Conservation (phyloP, 805 yeast genomes). For the Pachysolen tannophilus region DNA sequence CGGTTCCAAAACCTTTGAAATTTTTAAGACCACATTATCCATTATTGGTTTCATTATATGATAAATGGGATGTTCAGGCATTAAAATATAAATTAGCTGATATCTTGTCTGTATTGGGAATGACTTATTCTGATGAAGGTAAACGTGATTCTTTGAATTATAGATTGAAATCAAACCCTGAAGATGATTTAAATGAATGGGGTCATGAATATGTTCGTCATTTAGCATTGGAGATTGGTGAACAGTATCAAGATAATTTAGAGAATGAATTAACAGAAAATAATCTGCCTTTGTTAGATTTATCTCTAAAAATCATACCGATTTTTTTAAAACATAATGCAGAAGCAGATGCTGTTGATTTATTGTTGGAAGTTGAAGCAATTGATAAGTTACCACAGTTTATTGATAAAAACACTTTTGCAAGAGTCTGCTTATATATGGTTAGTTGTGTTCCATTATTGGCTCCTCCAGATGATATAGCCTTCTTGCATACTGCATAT, state of each 20-base stretch:
- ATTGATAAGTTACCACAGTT: slow-evolving; percentile 76
- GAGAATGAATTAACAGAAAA: slow-evolving; percentile 18
- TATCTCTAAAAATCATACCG: slow-evolving; percentile 77
- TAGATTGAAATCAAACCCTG: slow-evolving; percentile 42
- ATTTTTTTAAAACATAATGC: slow-evolving; percentile 91
- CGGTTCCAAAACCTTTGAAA: slow-evolving; percentile 97
- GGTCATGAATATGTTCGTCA: slow-evolving; percentile 98
- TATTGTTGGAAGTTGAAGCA: slow-evolving; percentile 80
- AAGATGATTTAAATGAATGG: slow-evolving; percentile 60
- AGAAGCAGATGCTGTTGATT: slow-evolving; percentile 96
- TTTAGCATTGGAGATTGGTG: slow-evolving; percentile 91
- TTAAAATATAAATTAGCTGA: slow-evolving; percentile 67
- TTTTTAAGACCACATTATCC: slow-evolving; percentile 85
- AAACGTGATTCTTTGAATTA: slow-evolving; percentile 73
- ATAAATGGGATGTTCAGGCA: slow-evolving; percentile 48
- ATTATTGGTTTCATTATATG: slow-evolving; percentile 55
- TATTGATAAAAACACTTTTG: slow-evolving; percentile 77
- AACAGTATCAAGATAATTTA: slow-evolving; percentile 53
- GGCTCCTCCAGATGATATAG: slow-evolving; percentile 89
- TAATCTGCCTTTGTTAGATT: slow-evolving; percentile 37
- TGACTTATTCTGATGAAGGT: slow-evolving; percentile 84
- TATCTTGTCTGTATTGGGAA: slow-evolving; percentile 84
- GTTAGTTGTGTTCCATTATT: slow-evolving; percentile 93
- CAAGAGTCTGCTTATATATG: slow-evolving; percentile 89
- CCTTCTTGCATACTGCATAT: slow-evolving; percentile 83